Base-by-base conservation (phyloP, 345 rosid species). In the Lumnitzera littorea region DNA sequence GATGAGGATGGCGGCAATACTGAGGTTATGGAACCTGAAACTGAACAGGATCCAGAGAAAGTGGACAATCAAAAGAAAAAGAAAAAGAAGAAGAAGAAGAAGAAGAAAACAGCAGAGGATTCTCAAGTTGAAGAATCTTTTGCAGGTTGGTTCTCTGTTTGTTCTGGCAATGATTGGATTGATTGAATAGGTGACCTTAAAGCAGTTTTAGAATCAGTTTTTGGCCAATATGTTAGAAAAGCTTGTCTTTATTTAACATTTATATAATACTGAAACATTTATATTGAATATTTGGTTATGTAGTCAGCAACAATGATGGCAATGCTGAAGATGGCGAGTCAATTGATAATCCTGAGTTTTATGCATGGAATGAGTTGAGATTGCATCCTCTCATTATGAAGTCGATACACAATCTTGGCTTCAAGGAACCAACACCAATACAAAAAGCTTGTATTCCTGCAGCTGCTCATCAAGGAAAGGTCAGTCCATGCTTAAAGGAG, bases 401-500 rank as follows among this genome's bases (percentile, higher is more conserved):
- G 65, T 78, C 96, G 56, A 81, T 94, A 68, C 65, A 48, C 64
- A 75, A 75, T 64, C 90, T 94, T 55, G 89, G 89, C 29, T 90
- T 90, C 78, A 87, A 78, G 79, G 86, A 94, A 73, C 99, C 99
- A 16, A 94, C 97, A 56, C 77, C 87, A 23, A 88, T 94, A 72
- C 99, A 94, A 65, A 84, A 81, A 77, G 84, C 94, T 68, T 90
- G 91, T 70, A 79, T 94, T 73, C 79, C 96, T 51, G 90, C 85
- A 52, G 97, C 95, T 46, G 96, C 97, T 61, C 91, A 82, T 84
- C 95, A 90, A 72, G 97, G 99, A 66, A 90, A 86, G 91, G 97
- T 92, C 41, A 43, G 87, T 64, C 51, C 50, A 74, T 48, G 53
- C 15, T 17, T 57, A 63, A 63, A 48, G 25, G 5, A 36, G 7